These are phyloP conservation scores for Cercospora berteroae DNA, from an alignment of 2,329 filamentous ascomycete species.

Conservation along the genomic window DNA sequence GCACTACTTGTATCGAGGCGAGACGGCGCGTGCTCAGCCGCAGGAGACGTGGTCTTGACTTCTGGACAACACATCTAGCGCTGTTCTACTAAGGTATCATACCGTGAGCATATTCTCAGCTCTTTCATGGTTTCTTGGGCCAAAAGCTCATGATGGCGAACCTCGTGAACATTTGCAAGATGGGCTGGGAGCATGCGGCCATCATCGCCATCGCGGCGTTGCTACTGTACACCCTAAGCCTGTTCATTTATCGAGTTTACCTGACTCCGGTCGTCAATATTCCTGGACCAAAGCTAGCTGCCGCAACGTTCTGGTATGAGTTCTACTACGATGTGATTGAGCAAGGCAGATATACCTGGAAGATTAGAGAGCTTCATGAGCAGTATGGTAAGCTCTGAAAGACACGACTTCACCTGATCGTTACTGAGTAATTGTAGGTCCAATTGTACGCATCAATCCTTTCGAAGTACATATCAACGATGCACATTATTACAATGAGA, in stretches of 20 bases:
- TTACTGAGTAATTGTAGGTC: conserved; percentile 42
- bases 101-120: not conserved
- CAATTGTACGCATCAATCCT: conserved; percentile 45
- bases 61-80: not conserved
- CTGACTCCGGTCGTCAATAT: conserved; percentile 37
- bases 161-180: not conserved
- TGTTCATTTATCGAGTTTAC: conserved; percentile 31
- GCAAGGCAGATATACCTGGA: conserved; percentile 18
- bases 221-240: conserved; percentile 5
- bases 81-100: not conserved
- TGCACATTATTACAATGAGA: conserved; percentile 35
- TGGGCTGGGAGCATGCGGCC: not conserved
- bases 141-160: not conserved
- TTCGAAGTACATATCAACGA: conserved; percentile 45
- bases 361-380: conserved; percentile 19
- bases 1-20: conserved; percentile 7
- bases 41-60: not conserved
- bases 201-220: not conserved
- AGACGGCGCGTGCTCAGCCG: not conserved
- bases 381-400: conserved; percentile 10
- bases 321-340: conserved; percentile 21
- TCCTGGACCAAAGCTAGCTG: conserved; percentile 34
- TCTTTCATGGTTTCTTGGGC: not conserved
- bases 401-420: not conserved
- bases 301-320: conserved; percentile 20